Evolutionary conservation across 2,329 filamentous ascomycete genomes (phyloP), one percentile per base, ranked within the genome.

Genomic region (Penicillium crustosum): DNA sequence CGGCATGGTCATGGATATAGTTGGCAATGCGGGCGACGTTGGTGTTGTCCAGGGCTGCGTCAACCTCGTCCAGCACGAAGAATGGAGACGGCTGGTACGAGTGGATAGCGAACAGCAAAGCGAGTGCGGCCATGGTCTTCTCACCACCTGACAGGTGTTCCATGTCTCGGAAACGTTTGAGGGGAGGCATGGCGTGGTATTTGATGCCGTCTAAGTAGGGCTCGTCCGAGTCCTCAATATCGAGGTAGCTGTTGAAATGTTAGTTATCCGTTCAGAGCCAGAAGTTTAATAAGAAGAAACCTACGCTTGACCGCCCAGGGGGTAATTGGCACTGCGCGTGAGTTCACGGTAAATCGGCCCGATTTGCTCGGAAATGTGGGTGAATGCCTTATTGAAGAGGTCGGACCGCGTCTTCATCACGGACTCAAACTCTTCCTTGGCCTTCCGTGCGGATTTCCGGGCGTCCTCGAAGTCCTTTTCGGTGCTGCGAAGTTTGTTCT

Each of bases 151-250:
- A 96, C 10, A 99, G 81, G 73, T 97, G 94, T 75, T 99, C 94
- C 94, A 99, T 99, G 75, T 99, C 95, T 68, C 94, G 86, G 84
- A 99, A 99, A 45, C 94, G 91, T 79, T 99, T 99, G 61, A 97
- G 86, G 1, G 94, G 94, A 21, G 94, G 94, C 93, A 97, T 99
- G 61, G 94, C 95, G 73, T 97, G 93, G 77, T 99, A 99, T 72
- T 96, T 97, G 77, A 99, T 92, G 33, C 94, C 94, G 41, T 90
- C 91, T 4, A 97, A 85, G 74, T 97, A 99, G 0, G 94, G 94
- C 70, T 96, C 93, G 63, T 96, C 92, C n/a, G 89, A 90, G 73
- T 99, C 93, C 73, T 96, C 93, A 73, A 95, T 93, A 70, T 97
- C 93, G 48, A 99, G 86, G 71, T 96, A 96, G 1, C 78, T 80